These are phyloP conservation scores for Kluyveromyces aestuarii DNA, from an alignment of 805 yeast genomes.

Conservation along the genomic window DNA sequence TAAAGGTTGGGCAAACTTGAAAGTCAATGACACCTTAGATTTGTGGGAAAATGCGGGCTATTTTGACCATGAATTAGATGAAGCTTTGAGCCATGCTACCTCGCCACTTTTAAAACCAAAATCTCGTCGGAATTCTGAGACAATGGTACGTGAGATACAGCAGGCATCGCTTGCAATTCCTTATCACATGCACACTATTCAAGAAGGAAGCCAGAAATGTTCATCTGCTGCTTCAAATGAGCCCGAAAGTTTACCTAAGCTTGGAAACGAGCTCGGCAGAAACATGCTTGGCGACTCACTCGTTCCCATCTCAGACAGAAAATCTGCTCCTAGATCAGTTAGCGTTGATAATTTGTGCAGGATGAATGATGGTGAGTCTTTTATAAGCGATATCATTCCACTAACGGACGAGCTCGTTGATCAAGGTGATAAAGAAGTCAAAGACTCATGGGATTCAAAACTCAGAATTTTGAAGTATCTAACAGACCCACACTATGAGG, in stretches of 20 bases:
- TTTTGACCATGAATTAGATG: conserved; percentile 5
- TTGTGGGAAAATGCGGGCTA: conserved; percentile 20
- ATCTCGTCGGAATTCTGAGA: neutral
- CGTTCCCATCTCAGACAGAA: neutral
- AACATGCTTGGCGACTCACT: neutral
- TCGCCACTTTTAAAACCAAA: neutral
- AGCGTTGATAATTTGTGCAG: neutral
- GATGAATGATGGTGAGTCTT: neutral
- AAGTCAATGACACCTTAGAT: conserved; percentile 19
- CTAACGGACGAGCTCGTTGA: neutral
- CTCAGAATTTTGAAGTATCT: conserved; percentile 8
- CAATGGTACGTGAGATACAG: neutral
- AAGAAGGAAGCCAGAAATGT: too few species aligned
- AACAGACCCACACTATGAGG: conserved; percentile 4
- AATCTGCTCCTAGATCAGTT: neutral
- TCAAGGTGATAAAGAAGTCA: neutral
- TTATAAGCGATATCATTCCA: neutral
- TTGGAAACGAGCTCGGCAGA: neutral
- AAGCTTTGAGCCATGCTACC: neutral
- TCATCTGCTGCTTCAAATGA: neutral
- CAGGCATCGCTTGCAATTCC: neutral
- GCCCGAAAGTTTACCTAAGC: neutral
- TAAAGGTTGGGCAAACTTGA: conserved; percentile 20
- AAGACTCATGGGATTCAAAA: conserved; percentile 6
- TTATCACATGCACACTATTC: neutral